phyloP scores from a whole-genome alignment of 2,329 filamentous ascomycete genomes.

The Trichoderma simmonsii region DNA sequence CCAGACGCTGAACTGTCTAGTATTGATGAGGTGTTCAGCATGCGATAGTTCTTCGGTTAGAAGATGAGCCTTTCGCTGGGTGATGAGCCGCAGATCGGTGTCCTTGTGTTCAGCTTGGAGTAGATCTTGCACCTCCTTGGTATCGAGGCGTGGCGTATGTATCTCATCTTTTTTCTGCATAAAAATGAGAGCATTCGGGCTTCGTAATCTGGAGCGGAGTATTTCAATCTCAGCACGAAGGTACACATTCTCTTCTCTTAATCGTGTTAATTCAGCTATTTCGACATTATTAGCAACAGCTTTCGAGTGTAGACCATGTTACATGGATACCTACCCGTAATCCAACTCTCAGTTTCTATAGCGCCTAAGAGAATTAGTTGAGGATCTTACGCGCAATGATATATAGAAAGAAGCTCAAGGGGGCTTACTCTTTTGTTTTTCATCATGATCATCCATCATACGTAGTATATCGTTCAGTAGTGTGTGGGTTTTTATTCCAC shows the following conservation, averaged over 20 bases:
- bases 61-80: background rate
- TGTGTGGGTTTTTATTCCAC: background rate
- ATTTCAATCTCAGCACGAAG: background rate
- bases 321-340: background rate
- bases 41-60: rapidly evolving
- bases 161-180: background rate
- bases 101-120: background rate
- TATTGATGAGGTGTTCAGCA: background rate
- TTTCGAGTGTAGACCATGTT: background rate
- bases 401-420: background rate
- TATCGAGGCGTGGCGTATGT: background rate
- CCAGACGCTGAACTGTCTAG: background rate
- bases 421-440: background rate
- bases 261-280: background rate
- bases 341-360: too few species aligned
- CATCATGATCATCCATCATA: background rate
- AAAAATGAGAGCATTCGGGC: background rate
- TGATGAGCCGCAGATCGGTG: background rate
- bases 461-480: background rate
- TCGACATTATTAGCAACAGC: background rate
- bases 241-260: background rate
- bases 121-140: background rate
- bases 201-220: background rate
- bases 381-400: background rate
- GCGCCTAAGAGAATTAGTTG: too few species aligned